Evolutionary conservation across 257 asterid genomes (phyloP).

Genomic region (Nicotiana benthamiana): DNA sequence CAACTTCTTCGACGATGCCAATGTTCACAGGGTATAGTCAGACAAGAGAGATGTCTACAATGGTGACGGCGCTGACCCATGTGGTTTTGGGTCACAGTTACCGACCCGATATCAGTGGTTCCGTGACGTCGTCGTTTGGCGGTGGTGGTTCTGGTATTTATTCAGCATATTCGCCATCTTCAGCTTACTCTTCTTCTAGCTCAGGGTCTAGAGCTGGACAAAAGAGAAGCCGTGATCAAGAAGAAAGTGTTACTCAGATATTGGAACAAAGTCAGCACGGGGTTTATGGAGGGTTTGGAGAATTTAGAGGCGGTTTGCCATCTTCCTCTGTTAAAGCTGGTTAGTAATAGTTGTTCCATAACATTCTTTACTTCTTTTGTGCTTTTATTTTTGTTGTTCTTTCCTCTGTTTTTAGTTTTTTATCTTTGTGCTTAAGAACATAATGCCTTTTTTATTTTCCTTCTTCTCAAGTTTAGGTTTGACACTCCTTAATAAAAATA

Average conservation of each 20-base stretch:
- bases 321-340: constrained; percentile 45
- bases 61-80: constrained; percentile 55
- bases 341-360: constrained; percentile 9
- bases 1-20: constrained; percentile 29
- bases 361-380: not conserved
- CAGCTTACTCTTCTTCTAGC: constrained; percentile 57
- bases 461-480: not conserved
- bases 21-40: constrained; percentile 27
- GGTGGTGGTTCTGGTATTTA: constrained; percentile 19
- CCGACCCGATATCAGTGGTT: constrained; percentile 18
- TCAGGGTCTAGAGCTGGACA: constrained; percentile 67
- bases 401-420: not conserved
- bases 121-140: constrained; percentile 16
- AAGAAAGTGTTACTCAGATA: constrained; percentile 25
- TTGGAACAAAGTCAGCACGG: constrained; percentile 20
- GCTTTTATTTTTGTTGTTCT: not conserved
- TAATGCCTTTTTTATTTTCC: not conserved
- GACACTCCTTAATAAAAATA: no score
- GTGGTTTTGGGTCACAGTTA: constrained; percentile 50
- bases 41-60: constrained; percentile 48
- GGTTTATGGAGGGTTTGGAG: constrained; percentile 24
- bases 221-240: constrained; percentile 58
- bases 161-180: constrained; percentile 35
- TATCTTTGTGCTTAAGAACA: not conserved
- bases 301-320: constrained; percentile 21